Evolutionary conservation across 2,329 filamentous ascomycete species (phyloP), one percentile per base, ranked within the genome.

Genomic region (Ascochyta lentis): DNA sequence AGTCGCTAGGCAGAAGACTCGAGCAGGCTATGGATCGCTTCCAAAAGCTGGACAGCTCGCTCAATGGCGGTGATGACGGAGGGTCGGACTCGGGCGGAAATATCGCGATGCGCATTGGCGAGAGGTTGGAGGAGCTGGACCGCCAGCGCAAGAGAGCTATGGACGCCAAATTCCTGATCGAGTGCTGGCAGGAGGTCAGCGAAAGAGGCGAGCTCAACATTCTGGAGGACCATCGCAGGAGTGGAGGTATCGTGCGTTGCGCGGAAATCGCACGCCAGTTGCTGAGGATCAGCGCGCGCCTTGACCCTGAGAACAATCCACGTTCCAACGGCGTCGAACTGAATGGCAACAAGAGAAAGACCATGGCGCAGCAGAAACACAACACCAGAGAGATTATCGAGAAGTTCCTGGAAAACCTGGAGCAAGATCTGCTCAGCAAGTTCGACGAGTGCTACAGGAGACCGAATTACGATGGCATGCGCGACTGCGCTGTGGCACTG

Each of bases 401-500:
- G 77, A 97, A 96, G 74, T 99, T 98, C 76, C 91, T 93, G 24
- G 95, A 99, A 75, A 93, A 91, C 1, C 78, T 99, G 55, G 95
- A 99, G 76, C 96, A 98, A 72, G 95, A 99, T 71, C 81, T 99
- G 35, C 79, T 99, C 58, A 92, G 93, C 74, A 94, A 97, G 70
- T 99, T 99, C 77, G 96, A 99, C 80, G 92, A 96, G 71, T 97
- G 94, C 79, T 98, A 98, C 75, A 85, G 93, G 61, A 88, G 90
- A 65, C 92, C 96, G 68, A 96, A 98, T 77, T 97, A 96, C 70
- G 92, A 97, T 64, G 93, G 96, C 68, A 99, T 99, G 96, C 89
- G 91, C 79, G 95, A 98, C 73, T 99, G 95, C 73, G 91, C 96
- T 50, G 91, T 91, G 69, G 95, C 97, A 38, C 81, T 99, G 59